Evolutionary conservation across 1,139 yeast genomes (phyloP), one percentile per base, ranked within the genome.

Genomic region (Pneumocystis canis): DNA sequence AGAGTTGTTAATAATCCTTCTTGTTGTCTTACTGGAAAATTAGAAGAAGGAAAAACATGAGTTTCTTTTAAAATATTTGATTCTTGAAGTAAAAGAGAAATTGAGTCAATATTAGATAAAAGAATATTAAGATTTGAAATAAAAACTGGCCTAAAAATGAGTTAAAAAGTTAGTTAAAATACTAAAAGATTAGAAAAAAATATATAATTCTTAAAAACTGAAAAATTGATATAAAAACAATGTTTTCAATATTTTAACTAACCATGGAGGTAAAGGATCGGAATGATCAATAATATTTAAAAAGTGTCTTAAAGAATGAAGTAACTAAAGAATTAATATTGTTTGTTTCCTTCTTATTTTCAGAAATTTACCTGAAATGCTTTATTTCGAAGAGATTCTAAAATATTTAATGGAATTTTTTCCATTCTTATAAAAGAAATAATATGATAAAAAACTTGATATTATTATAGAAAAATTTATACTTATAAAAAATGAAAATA

Each of bases 1-100:
- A 90, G 77, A 0, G 97, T 89, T 0, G 95, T 87, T 63, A 90
- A 76, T 58, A 90, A 77, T 1, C 88, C 88, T 71, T 87, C 92
- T 67, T 87, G 92, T 58, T 87, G 86, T 0, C 87, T 80, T 0
- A 94, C 83, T 2, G 97, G 96, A 71, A 89, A 90, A 32, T 79
- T 79, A 0, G 90, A 85, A 58, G 87, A 75, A 1, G 97, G 97
- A 70, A 82, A 89, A 1, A 61, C 18, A 37, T 40, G n/a, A 56
- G 63, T 35, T 61, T 61, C 37, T 33, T 47, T 47, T 25, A 47
- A 47, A 25, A 47, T 47, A 47, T 25, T 14, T 25, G 54, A 47
- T 9, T 47, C 54, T 14, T 47, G 54, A 3, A 47, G 31, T 3
- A 47, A 25, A 47, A 47, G 16, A 25, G 54, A 47, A 47, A 47